Conservation (phyloP, 2,329 filamentous ascomycete species). For the Cordyceps cicadae region DNA sequence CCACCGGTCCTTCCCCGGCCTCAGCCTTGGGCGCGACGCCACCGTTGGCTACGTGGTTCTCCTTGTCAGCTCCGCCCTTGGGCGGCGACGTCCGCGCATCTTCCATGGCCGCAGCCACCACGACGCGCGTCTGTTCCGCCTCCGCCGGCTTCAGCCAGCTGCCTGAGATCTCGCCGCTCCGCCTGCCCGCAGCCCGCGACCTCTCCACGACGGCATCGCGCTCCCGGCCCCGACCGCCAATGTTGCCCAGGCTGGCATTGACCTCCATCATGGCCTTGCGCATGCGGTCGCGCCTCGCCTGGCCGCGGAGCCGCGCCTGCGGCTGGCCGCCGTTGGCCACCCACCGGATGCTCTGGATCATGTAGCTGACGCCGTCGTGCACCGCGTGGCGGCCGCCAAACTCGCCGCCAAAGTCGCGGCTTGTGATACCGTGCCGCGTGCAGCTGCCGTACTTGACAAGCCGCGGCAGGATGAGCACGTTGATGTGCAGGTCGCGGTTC, state of each 20-base stretch:
- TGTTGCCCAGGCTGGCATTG: constrained; percentile 28
- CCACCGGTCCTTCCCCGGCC: constrained; percentile 5
- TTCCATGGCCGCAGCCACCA: constrained; percentile 12
- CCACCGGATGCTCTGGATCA: constrained; percentile 74
- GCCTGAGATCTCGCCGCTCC: constrained; percentile 24
- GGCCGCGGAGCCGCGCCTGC: constrained; percentile 47
- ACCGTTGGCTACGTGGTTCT: constrained; percentile 28
- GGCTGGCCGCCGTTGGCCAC: constrained; percentile 65
- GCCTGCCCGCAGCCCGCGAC: constrained; percentile 16
- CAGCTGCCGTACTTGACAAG: constrained; percentile 69
- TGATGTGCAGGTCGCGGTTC: constrained; percentile 78
- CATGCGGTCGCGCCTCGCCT: constrained; percentile 48
- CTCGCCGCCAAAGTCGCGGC: constrained; percentile 64
- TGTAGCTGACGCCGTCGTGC: constrained; percentile 86
- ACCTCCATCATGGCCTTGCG: constrained; percentile 47
- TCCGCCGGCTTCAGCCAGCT: constrained; percentile 25
- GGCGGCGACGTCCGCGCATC: constrained; percentile 14
- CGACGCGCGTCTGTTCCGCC: constrained; percentile 14
- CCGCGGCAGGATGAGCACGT: constrained; percentile 71
- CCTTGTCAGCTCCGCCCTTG: constrained; percentile 36
- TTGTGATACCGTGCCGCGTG: constrained; percentile 72
- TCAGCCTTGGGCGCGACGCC: not conserved
- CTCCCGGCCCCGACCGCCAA: constrained; percentile 18
- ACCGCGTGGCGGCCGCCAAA: constrained; percentile 32
- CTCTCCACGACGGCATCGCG: constrained; percentile 3